Evolutionary conservation across 2,329 filamentous ascomycete species (phyloP).

Genomic region (Alternaria alternata): DNA sequence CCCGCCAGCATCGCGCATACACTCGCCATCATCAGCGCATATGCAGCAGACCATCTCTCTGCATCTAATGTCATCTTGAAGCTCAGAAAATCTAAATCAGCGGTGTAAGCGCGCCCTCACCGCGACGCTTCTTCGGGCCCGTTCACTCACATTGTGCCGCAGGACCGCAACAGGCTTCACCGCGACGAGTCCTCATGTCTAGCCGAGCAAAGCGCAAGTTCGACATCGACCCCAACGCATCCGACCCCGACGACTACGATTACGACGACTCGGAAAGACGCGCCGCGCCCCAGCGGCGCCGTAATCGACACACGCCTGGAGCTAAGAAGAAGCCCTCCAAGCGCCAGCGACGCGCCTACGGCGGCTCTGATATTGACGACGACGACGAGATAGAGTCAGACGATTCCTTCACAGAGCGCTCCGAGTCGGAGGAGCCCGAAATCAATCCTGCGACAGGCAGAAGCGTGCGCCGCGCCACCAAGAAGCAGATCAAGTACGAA

Average conservation of each 20-base stretch:
- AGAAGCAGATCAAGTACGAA: conserved; percentile 64
- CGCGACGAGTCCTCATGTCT: conserved; percentile 44
- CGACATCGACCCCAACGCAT: conserved; percentile 51
- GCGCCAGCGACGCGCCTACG: conserved; percentile 45
- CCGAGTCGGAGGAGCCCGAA: conserved; percentile 58
- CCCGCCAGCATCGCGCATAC: conserved; percentile 29
- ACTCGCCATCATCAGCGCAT: conserved; percentile 26
- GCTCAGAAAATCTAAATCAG: conserved; percentile 19
- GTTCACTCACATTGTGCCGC: conserved; percentile 29
- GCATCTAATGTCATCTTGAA: conserved; percentile 37
- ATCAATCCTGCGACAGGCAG: conserved; percentile 65
- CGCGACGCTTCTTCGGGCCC: conserved; percentile 15
- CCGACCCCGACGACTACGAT: conserved; percentile 51
- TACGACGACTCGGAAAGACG: conserved; percentile 44
- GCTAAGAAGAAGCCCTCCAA: conserved; percentile 44
- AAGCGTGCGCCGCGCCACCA: conserved; percentile 63
- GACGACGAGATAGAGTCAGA: conserved; percentile 60
- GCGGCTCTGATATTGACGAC: conserved; percentile 50
- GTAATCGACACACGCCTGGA: conserved; percentile 35
- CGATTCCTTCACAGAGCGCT: conserved; percentile 53
- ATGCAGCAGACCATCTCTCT: conserved; percentile 27
- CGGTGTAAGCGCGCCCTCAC: conserved; percentile 36
- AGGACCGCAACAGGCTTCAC: conserved; percentile 33
- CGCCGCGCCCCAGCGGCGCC: conserved; percentile 43
- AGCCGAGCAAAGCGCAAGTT: conserved; percentile 52